Percentiles rank a stretch among this genome's conserved stretches.
phyloP scores from a whole-genome alignment of 106 monocot species.

The Allium sativum region DNA sequence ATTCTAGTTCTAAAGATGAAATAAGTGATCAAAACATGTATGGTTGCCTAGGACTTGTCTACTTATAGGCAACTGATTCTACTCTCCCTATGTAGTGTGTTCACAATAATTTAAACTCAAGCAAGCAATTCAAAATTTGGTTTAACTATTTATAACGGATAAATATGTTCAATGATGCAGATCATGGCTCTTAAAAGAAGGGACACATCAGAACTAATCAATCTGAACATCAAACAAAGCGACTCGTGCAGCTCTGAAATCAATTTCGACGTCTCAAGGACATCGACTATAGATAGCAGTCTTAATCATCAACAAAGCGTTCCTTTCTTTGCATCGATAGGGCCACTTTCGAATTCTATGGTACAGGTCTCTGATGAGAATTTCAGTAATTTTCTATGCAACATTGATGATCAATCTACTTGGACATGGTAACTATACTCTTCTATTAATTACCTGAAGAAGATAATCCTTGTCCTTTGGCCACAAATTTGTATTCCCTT shows the following conservation, averaged over 20 bases:
- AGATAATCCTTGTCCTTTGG: too few species aligned
- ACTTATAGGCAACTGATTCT: too few species aligned
- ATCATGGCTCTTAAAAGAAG: conserved; percentile 68
- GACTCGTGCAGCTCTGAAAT: conserved; percentile 76
- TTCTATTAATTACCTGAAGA: too few species aligned
- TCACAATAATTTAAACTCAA: too few species aligned
- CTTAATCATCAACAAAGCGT: conserved; percentile 23
- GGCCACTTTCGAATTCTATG: conserved; percentile 20
- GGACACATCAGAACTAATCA: conserved; percentile 54
- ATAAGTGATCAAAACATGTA: too few species aligned
- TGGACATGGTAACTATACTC: conserved; percentile 48
- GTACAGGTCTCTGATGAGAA: conserved; percentile 37
- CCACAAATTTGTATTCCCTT: too few species aligned
- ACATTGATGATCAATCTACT: conserved; percentile 66
- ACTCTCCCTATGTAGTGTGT: too few species aligned
- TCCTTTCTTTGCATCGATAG: conserved; percentile 36
- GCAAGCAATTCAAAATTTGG: too few species aligned
- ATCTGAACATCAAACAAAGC: conserved; percentile 86
- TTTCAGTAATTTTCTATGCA: conserved; percentile 65
- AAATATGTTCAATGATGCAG: conserved; percentile 21
- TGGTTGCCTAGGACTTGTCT: too few species aligned
- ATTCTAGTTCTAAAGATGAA: neutral
- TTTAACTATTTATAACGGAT: too few species aligned
- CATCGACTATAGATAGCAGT: conserved; percentile 22
- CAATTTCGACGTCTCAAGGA: conserved; percentile 53